Conservation (phyloP, 2,329 filamentous ascomycete species). For the Penicillium sp. region DNA sequence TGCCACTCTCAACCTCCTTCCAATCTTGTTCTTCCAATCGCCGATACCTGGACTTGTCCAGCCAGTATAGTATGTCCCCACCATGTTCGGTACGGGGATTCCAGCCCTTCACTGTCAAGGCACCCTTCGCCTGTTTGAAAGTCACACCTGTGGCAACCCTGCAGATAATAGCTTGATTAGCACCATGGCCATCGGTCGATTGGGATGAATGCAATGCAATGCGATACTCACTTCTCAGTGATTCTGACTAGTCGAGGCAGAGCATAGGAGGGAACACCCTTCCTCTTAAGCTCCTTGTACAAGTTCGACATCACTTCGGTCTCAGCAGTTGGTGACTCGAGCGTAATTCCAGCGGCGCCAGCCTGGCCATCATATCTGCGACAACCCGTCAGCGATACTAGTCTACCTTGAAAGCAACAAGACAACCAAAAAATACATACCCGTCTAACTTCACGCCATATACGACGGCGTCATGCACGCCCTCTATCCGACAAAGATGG, state of each 20-base stretch:
- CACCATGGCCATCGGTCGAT: not conserved
- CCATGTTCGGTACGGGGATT: slow-evolving; percentile 30
- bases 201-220: slow-evolving; percentile 4
- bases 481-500: slow-evolving; percentile 42
- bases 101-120: slow-evolving; percentile 45
- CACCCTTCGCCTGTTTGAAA: slow-evolving; percentile 50
- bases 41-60: slow-evolving; percentile 42
- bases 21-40: slow-evolving; percentile 40
- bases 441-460: slow-evolving; percentile 44
- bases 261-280: slow-evolving; percentile 47
- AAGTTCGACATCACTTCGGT: slow-evolving; percentile 39
- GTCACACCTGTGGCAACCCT: slow-evolving; percentile 48
- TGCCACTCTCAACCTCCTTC: slow-evolving; percentile 42
- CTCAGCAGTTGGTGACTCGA: slow-evolving; percentile 34
- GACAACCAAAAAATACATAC: slow-evolving; percentile 24
- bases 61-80: slow-evolving; percentile 44
- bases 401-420: not conserved
- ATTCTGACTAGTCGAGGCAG: slow-evolving; percentile 48
- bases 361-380: slow-evolving; percentile 49
- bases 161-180: not conserved
- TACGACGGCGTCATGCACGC: slow-evolving; percentile 45
- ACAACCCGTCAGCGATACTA: not conserved
- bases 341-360: slow-evolving; percentile 46
- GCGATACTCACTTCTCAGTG: slow-evolving; percentile 42
- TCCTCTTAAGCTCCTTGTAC: slow-evolving; percentile 39